These are phyloP conservation scores for Fraxinus sp. DNA, from an alignment of 305 asterid genomes.

Conservation along the genomic window DNA sequence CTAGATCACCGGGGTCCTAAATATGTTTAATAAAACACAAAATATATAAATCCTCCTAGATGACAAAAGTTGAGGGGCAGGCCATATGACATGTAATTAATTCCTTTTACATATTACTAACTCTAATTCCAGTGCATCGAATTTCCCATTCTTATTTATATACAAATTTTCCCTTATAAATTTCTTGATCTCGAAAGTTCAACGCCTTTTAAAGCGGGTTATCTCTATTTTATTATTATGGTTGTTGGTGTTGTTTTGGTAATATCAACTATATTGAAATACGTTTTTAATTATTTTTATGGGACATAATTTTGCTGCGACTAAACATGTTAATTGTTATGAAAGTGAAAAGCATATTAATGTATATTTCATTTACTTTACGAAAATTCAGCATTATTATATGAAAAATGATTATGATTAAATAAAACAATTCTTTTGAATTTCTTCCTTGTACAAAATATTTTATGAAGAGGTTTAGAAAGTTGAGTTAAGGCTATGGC, in stretches of 20 bases:
- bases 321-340: not conserved
- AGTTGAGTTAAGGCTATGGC: slow-evolving; percentile 10
- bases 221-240: not conserved
- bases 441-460: not conserved
- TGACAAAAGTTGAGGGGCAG: slow-evolving; percentile 1
- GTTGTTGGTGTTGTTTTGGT: not conserved
- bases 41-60: not conserved
- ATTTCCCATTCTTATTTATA: slow-evolving; percentile 31
- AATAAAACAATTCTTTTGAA: not conserved
- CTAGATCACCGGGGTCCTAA: not conserved
- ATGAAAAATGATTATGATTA: not conserved
- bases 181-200: slow-evolving; percentile 47
- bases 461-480: not conserved
- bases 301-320: not conserved
- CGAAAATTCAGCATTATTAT: not conserved
- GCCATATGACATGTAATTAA: not conserved
- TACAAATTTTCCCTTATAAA: slow-evolving; percentile 35
- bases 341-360: not conserved
- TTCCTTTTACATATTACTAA: not conserved
- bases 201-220: slow-evolving; percentile 18
- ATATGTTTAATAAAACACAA: not conserved
- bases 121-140: slow-evolving; percentile 28
- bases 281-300: not conserved
- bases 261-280: not conserved
- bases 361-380: not conserved